Evolutionary conservation across 305 asterid genomes (phyloP).

Genomic region (Rubia occidens): DNA sequence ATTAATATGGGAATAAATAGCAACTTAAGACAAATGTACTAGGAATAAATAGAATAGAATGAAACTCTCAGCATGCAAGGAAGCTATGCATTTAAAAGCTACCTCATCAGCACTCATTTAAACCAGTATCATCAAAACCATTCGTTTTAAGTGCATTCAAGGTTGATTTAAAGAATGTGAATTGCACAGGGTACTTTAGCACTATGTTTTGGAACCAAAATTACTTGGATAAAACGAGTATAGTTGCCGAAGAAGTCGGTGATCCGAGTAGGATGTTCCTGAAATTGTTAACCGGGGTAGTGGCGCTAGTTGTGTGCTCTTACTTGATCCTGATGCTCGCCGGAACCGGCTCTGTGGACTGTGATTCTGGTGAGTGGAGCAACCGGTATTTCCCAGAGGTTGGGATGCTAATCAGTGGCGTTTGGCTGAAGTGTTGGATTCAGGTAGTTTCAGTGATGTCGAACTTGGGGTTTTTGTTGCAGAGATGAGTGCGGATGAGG

Average conservation of each 20-base stretch:
- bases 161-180: constrained; percentile 41
- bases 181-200: constrained; percentile 63
- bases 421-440: constrained; percentile 78
- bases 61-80: no score
- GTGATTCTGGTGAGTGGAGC: constrained; percentile 52
- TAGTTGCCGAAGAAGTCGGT: constrained; percentile 71
- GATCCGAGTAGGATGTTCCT: constrained; percentile 63
- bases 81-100: no score
- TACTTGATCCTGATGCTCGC: constrained; percentile 55
- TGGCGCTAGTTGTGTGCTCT: constrained; percentile 50
- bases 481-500: constrained; percentile 74
- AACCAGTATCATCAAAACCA: no score
- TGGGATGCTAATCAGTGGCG: constrained; percentile 64
- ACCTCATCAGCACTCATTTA: no score
- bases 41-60: no score
- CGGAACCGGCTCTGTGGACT: constrained; percentile 56
- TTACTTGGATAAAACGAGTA: constrained; percentile 79
- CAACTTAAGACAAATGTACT: no score
- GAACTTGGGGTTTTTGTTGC: constrained; percentile 69
- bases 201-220: constrained; percentile 68
- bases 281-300: constrained; percentile 50
- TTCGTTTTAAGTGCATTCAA: no score
- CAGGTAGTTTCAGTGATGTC: constrained; percentile 69
- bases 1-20: no score
- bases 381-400: constrained; percentile 74